phyloP scores from a whole-genome alignment of 2,329 filamentous ascomycete species.

The Xylariaceae sp. region DNA sequence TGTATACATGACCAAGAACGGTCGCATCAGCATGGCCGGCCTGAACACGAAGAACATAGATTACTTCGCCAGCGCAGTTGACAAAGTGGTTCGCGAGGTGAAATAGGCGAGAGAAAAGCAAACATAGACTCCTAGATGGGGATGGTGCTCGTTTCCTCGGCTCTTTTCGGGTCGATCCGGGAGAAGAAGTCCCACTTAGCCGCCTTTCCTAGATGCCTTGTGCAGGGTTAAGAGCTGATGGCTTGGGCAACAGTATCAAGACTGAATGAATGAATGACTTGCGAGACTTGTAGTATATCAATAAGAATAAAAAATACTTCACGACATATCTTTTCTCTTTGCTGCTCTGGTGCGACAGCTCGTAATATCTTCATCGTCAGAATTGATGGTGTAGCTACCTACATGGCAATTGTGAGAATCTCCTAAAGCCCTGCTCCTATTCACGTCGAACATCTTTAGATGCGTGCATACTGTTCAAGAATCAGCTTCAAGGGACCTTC shows the following conservation, averaged over 20 bases:
- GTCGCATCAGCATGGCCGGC: slow-evolving; percentile 97
- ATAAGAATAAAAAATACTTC: slow-evolving; percentile 8
- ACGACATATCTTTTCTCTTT: not conserved
- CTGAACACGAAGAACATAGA: slow-evolving; percentile 89
- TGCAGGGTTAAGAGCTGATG: too few relatives aligned
- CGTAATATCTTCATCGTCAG: not conserved
- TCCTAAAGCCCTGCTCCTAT: too few relatives aligned
- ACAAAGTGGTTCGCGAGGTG: slow-evolving; percentile 70
- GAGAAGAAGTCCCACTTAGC: slow-evolving; percentile 12
- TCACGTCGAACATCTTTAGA: too few relatives aligned
- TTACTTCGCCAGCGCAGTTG: slow-evolving; percentile 86
- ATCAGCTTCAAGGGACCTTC: too few relatives aligned
- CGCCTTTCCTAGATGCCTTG: not conserved
- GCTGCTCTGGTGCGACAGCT: not conserved
- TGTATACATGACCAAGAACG: slow-evolving; percentile 96
- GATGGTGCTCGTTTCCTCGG: slow-evolving; percentile 6
- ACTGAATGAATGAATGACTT: slow-evolving; percentile 3
- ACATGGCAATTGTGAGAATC: too few relatives aligned
- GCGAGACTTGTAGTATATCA: too few relatives aligned
- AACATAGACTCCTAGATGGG: slow-evolving; percentile 1
- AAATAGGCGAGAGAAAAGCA: slow-evolving; percentile 14
- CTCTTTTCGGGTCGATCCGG: slow-evolving; percentile 9
- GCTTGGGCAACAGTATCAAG: slow-evolving; percentile 4
- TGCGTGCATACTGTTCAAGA: too few relatives aligned
- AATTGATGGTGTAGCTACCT: not conserved